Evolutionary conservation across 139 green algal genomes (phyloP), one percentile per base, ranked within the genome.

Genomic region (Pedinophyceae sp.): DNA sequence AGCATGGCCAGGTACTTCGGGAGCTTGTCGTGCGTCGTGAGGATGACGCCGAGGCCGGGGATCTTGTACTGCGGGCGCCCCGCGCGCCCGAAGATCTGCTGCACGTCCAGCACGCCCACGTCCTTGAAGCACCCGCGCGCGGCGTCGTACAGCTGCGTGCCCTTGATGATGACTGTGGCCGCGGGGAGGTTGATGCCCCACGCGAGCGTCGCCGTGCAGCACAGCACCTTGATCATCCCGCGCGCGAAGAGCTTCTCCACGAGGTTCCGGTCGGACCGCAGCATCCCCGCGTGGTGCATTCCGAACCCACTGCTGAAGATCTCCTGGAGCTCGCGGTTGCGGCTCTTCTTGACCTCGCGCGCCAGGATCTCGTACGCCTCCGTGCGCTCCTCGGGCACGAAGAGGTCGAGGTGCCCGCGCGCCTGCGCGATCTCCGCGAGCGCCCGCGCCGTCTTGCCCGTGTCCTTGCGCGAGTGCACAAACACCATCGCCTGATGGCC

Each of bases 401-500:
- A 30, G 22, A 55, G 17, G 20, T 55, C 49, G 23, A 30, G 23
- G 20, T 29, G 13, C 23, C 4, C 19, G 19, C 4, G 15, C 45
- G 52, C 54, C 54, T 17, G 56, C 1, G 70, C 69, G 24, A 80
- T 39, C 27, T 83, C 66, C 1, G 76, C 71, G 41, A 97, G 67
- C 15, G 63, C 57, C 28, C 86, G 74, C 3, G 72, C 91, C 0
- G 82, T 95, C 77, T 95, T 96, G 40, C 81, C 83, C 0, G 86
- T 95, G 66, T 94, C 85, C 68, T 99, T 99, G 34, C 91, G 77
- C 30, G 71, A 86, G 72, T 98, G 90, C 43, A 98, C 91, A 67
- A 98, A 99, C 57, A 99, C 85, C 91, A 99, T 99, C 20, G 82
- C 88, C 65, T 97, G 91, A 64, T 95, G 70, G 28, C 87, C 91